Evolutionary conservation across 371 early-diverging fungal species (phyloP), one percentile per base, ranked within the genome.

Genomic region (Circinella umbellata): DNA sequence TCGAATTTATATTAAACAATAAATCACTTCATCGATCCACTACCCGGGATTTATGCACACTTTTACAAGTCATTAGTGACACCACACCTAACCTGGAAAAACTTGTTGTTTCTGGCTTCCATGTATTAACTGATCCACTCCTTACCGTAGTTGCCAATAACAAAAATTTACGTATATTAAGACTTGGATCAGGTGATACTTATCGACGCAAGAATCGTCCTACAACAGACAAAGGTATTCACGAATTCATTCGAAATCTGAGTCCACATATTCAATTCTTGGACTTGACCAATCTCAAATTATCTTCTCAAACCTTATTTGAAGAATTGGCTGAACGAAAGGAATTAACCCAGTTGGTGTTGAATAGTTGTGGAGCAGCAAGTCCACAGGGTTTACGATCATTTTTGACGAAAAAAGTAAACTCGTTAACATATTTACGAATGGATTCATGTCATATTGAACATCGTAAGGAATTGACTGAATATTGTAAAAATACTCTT

Each of bases 241-340:
- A 18, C 1, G 7, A 57, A 10, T 57, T 57, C 4, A 27, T 14
- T 10, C 10, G 27, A 3, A 7, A 57, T 1, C 4, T 57, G 27
- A 34, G 57, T 34, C 57, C 27, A n/a, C 57, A 57, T 57, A 57
- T 57, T 34, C 57, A 14, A 13, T n/a, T 17, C 27, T 57, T 57
- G 34, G 57, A 57, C 6, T 57, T 57, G 57, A 57, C 57, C 34
- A 57, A 57, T 57, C 57, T 57, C 20, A 57, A 57, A 27, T 57
- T 57, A n/a, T 10, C 13, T 13, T 27, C 57, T 7, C 20, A 14
- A 8, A 7, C 57, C 14, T 57, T 57, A 5, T 34, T 57, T n/a
- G 35, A 34, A 34, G 6, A 57, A 34, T n/a, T 57, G 18, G 57
- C 57, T 27, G 57, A 57, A 8, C 20, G 57, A 34, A 6, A 0